Base-by-base conservation (phyloP, 2,329 filamentous ascomycete species). In the Aspergillus spinulosporus region DNA sequence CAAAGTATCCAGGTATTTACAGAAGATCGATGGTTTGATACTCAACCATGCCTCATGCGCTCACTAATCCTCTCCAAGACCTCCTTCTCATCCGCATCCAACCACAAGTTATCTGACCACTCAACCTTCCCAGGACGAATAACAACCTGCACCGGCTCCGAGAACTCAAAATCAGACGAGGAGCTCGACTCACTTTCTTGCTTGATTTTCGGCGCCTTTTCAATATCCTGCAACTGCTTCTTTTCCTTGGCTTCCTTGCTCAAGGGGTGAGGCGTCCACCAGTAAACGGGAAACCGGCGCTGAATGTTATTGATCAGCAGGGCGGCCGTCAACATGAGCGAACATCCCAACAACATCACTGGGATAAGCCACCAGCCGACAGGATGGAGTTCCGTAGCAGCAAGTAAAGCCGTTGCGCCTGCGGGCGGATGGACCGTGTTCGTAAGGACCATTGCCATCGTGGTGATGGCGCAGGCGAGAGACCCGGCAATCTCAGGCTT, bases 341-440 rank as follows among this genome's bases (percentile, higher is more conserved):
- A 67, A 47, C 78, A 82, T 3, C 83, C 84, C 21, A 91, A 73
- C 37, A 87, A 51, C 14, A 90, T 78, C 4, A 89, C 74, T 0
- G 85, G 83, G 4, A 91, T 68, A 11, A 90, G 72, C 58, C 80
- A 84, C 88, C 88, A 92, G 12, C 88, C 87, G 9, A 91, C 70
- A 0, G 66, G 63, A 6, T 79, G 76, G 1, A 85, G 74, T 1
- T 77, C 74, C 2, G 80, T 74, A 56, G 88, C 85, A 0, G 88
- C 86, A 28, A 92, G 74, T 1, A 92, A 73, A 0, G 87, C 88
- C 0, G 88, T 92, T 6, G 88, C 88, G 3, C 89, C 88, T 0
- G 87, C 88, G 0, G 88, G 89, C 0, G 88, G 88, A 62, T 92
- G 87, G 0, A 89, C 79, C 0, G 88, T 90, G 50, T 86, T 87